Percentiles rank a stretch among this genome's conserved stretches.
These are phyloP conservation scores for Annulohypoxylon moriforme DNA, from an alignment of 495 filamentous ascomycete genomes.

Conservation along the genomic window DNA sequence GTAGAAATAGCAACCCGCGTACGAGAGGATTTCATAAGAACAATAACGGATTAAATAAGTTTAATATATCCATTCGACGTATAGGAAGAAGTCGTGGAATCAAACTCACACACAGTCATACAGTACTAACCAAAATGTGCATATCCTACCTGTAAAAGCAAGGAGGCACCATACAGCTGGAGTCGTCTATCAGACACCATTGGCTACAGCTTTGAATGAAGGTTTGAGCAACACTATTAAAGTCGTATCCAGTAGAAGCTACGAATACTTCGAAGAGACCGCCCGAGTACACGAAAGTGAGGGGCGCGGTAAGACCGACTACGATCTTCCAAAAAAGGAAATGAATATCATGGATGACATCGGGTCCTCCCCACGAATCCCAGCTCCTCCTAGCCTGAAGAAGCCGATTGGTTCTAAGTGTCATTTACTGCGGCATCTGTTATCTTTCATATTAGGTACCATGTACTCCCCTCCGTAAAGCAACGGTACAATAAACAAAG, in stretches of 20 bases:
- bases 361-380: slow-evolving; percentile 21
- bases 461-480: neutral
- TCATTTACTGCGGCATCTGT: neutral
- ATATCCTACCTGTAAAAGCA: neutral
- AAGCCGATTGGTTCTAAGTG: slow-evolving; percentile 6
- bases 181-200: neutral
- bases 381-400: slow-evolving; percentile 13
- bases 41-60: neutral
- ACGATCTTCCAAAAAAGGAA: slow-evolving; percentile 27
- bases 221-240: slow-evolving; percentile 4
- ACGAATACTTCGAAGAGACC: slow-evolving; percentile 15
- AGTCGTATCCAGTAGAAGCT: neutral
- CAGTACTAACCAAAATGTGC: neutral
- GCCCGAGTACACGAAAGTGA: neutral
- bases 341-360: slow-evolving; percentile 19
- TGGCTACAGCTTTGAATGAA: slow-evolving; percentile 18
- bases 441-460: neutral
- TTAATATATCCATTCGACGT: neutral
- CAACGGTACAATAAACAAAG: neutral
- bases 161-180: slow-evolving; percentile 11
- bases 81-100: too few species aligned
- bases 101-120: too few species aligned
- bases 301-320: slow-evolving; percentile 27
- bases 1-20: too few species aligned
- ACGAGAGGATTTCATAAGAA: too few species aligned